These are phyloP conservation scores for Tylopilus plumbeoviolaceoides DNA, from an alignment of 768 basidiomycete genomes.

Conservation along the genomic window DNA sequence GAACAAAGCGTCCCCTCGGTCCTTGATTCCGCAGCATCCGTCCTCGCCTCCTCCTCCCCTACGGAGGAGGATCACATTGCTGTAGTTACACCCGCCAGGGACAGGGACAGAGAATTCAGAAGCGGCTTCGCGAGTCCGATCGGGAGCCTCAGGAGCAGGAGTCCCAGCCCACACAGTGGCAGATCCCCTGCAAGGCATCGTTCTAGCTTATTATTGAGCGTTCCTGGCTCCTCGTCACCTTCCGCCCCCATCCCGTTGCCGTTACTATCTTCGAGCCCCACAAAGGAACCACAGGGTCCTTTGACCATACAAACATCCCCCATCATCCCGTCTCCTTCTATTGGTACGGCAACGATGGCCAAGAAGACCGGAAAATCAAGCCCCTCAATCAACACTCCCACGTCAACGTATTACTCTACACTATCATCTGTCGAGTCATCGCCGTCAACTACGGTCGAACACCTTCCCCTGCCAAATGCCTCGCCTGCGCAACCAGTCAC, in stretches of 20 bases:
- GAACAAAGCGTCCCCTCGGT: constrained; percentile 84
- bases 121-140: constrained; percentile 68
- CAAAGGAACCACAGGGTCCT: constrained; percentile 15
- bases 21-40: constrained; percentile 75
- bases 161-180: constrained; percentile 55
- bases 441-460: constrained; percentile 35
- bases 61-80: constrained; percentile 56
- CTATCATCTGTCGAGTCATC: constrained; percentile 36
- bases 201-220: constrained; percentile 46
- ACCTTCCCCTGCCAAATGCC: constrained; percentile 25
- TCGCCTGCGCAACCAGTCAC: constrained; percentile 21
- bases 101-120: constrained; percentile 29
- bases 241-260: constrained; percentile 15
- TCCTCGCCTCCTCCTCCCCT: constrained; percentile 46
- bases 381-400: constrained; percentile 40
- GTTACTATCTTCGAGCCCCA: constrained; percentile 28
- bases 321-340: constrained; percentile 1
- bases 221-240: constrained; percentile 37
- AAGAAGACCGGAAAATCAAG: constrained; percentile 17
- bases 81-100: constrained; percentile 53
- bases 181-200: constrained; percentile 34
- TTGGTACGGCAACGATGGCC: neutral
- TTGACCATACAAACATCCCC: constrained; percentile 26
- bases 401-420: constrained; percentile 47
- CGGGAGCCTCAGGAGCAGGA: constrained; percentile 56